These are phyloP conservation scores for Selaginella moellendorffii DNA, from an alignment of 75 land plant species.

Conservation along the genomic window DNA sequence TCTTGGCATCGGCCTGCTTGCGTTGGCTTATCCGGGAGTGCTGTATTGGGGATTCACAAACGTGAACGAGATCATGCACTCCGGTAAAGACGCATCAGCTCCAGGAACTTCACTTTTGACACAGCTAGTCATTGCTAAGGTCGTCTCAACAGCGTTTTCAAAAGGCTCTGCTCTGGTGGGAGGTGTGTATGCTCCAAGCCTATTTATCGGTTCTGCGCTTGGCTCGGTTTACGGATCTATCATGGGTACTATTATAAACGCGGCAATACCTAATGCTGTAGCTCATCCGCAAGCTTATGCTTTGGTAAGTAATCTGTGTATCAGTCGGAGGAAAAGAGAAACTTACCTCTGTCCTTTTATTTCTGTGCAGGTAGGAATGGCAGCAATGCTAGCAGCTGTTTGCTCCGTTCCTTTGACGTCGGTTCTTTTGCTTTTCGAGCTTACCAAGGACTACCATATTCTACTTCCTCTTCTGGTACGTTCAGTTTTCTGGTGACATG, in stretches of 20 bases:
- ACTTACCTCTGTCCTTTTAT: neutral
- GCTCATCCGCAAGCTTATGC: slow-evolving; percentile 99
- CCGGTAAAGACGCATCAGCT: slow-evolving; percentile 87
- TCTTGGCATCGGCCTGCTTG: slow-evolving; percentile 83
- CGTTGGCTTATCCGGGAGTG: slow-evolving; percentile 81
- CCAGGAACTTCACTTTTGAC: slow-evolving; percentile 88
- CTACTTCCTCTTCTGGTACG: slow-evolving; percentile 96
- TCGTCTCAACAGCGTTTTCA: slow-evolving; percentile 88
- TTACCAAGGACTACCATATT: slow-evolving; percentile 89
- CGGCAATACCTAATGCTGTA: slow-evolving; percentile 81
- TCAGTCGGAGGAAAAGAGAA: too few species aligned
- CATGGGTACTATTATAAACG: slow-evolving; percentile 70
- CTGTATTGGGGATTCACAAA: slow-evolving; percentile 98
- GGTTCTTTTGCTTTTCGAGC: slow-evolving; percentile 87
- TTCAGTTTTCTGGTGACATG: neutral
- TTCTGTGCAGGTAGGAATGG: slow-evolving; percentile 84
- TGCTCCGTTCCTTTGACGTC: slow-evolving; percentile 98
- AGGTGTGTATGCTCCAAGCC: slow-evolving; percentile 96
- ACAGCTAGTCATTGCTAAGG: slow-evolving; percentile 76
- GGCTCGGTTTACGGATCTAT: slow-evolving; percentile 94
- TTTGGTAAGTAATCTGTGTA: slow-evolving; percentile 36
- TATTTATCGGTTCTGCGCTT: slow-evolving; percentile 97
- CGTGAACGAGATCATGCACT: slow-evolving; percentile 92
- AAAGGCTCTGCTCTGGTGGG: slow-evolving; percentile 99
- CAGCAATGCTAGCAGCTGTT: slow-evolving; percentile 87